Conservation (phyloP, 164 flowering plant species). For the Annona squamosa region DNA sequence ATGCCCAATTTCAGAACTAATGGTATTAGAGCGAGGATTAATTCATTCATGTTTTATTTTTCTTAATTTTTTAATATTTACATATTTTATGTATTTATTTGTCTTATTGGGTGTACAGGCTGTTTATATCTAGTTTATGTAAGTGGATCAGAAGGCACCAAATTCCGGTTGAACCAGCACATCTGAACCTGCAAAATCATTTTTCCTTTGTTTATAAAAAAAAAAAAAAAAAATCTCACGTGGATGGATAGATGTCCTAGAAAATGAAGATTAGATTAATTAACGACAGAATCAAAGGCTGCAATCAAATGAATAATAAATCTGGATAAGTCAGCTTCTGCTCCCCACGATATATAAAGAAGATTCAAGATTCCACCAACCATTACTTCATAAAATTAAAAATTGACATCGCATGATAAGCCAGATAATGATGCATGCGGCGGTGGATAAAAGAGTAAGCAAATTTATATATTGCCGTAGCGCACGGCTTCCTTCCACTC, state of each 20-base stretch:
- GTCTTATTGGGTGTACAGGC: too few relatives aligned
- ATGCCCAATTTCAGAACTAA: too few relatives aligned
- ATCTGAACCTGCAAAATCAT: not conserved
- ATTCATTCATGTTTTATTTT: too few relatives aligned
- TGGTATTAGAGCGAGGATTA: too few relatives aligned
- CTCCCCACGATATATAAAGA: constrained; percentile 1
- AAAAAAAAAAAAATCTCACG: not conserved
- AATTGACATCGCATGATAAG: not conserved
- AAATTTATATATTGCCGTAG: too few relatives aligned
- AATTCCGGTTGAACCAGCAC: not conserved
- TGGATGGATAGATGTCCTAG: not conserved
- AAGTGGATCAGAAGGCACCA: not conserved
- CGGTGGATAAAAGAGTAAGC: too few relatives aligned
- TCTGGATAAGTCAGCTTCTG: not conserved
- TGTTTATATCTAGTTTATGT: not conserved
- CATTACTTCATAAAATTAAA: not conserved
- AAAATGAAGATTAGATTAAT: not conserved
- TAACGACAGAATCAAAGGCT: not conserved
- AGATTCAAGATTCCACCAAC: constrained; percentile 1
- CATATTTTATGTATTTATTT: too few relatives aligned
- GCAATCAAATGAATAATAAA: not conserved
- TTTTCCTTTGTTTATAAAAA: not conserved
- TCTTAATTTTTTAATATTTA: too few relatives aligned
- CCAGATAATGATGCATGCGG: not conserved
- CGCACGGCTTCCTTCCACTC: too few relatives aligned